Evolutionary conservation across 2,329 filamentous ascomycete genomes (phyloP).

Genomic region (Cryphonectria nitschkei): DNA sequence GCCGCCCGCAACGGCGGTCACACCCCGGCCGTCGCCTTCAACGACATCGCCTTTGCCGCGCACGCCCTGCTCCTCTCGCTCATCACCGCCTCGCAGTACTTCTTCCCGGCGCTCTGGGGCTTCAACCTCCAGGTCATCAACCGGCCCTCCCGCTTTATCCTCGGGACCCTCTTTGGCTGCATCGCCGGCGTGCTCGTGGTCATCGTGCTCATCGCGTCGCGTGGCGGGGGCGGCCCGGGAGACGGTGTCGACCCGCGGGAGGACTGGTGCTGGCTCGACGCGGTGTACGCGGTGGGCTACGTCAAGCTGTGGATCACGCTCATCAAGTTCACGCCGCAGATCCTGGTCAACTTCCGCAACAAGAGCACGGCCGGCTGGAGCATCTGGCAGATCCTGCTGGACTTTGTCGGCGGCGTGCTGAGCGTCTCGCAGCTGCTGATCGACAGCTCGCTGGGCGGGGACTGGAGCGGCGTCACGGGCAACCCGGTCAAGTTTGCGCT

Average conservation of each 20-base stretch:
- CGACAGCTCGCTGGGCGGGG: slow-evolving; percentile 80
- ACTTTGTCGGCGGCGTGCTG: slow-evolving; percentile 79
- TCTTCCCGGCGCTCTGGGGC: slow-evolving; percentile 73
- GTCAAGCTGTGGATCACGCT: slow-evolving; percentile 88
- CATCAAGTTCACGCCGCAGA: slow-evolving; percentile 91
- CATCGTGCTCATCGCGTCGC: slow-evolving; percentile 50
- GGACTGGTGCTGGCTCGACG: slow-evolving; percentile 66
- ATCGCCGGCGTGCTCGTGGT: slow-evolving; percentile 61
- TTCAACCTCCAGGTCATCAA: slow-evolving; percentile 64
- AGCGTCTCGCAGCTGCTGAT: slow-evolving; percentile 81
- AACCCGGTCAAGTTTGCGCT: slow-evolving; percentile 91
- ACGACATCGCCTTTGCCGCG: slow-evolving; percentile 85
- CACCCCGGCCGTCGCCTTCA: slow-evolving; percentile 82
- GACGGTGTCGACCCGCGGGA: slow-evolving; percentile 40
- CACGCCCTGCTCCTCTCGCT: slow-evolving; percentile 77
- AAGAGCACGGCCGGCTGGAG: slow-evolving; percentile 87
- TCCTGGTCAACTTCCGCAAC: slow-evolving; percentile 80
- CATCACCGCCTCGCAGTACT: slow-evolving; percentile 77
- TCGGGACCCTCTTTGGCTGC: slow-evolving; percentile 72
- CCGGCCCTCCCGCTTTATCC: slow-evolving; percentile 63
- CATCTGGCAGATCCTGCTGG: slow-evolving; percentile 81
- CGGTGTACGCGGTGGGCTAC: slow-evolving; percentile 74
- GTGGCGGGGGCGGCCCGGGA: slow-evolving; percentile 32
- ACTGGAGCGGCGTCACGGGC: slow-evolving; percentile 89
- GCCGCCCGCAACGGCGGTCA: slow-evolving; percentile 75